A percentile compares a stretch with the other conserved stretches of the same genome.
Conservation (phyloP, 208 protist species). For the Angomonas ambiguus region DNA sequence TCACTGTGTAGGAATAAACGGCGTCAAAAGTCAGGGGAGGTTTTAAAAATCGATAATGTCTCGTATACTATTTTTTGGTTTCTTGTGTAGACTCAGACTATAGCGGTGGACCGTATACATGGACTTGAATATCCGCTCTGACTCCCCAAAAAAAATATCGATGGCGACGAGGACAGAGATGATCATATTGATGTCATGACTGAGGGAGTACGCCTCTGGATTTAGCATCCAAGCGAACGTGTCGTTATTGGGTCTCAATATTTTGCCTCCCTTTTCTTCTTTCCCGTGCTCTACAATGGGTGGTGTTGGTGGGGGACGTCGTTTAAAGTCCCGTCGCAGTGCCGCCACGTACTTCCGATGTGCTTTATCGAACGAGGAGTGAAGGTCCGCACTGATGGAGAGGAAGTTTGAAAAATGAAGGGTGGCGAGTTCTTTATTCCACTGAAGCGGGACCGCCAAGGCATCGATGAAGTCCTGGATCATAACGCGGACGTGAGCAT, state of each 20-base stretch:
- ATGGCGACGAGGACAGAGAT: slow-evolving; percentile 55
- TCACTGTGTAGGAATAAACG: no score
- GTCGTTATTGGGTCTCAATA: slow-evolving; percentile 15
- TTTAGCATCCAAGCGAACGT: background rate
- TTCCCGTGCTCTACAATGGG: background rate
- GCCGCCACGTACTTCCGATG: slow-evolving; percentile 29
- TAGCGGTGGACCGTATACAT: slow-evolving; percentile 49
- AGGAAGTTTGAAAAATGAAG: slow-evolving; percentile 34
- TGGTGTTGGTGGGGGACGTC: slow-evolving; percentile 10
- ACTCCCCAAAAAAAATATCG: slow-evolving; percentile 51
- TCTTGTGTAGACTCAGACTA: slow-evolving; percentile 24
- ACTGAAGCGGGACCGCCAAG: slow-evolving; percentile 25
- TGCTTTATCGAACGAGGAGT: slow-evolving; percentile 20
- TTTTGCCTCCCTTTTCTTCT: background rate
- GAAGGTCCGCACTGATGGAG: slow-evolving; percentile 24
- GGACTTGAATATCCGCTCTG: slow-evolving; percentile 39
- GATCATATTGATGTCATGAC: slow-evolving; percentile 52
- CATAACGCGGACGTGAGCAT: slow-evolving; percentile 18
- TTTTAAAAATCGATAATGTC: background rate
- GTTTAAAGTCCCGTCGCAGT: slow-evolving; percentile 22
- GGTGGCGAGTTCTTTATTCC: slow-evolving; percentile 20
- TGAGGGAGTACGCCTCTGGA: slow-evolving; percentile 33
- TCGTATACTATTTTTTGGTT: background rate
- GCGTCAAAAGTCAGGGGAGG: background rate
- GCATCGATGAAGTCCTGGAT: slow-evolving; percentile 51